These are phyloP conservation scores for Ophiosphaerella korrae DNA, from an alignment of 2,329 filamentous ascomycete genomes.

Conservation along the genomic window DNA sequence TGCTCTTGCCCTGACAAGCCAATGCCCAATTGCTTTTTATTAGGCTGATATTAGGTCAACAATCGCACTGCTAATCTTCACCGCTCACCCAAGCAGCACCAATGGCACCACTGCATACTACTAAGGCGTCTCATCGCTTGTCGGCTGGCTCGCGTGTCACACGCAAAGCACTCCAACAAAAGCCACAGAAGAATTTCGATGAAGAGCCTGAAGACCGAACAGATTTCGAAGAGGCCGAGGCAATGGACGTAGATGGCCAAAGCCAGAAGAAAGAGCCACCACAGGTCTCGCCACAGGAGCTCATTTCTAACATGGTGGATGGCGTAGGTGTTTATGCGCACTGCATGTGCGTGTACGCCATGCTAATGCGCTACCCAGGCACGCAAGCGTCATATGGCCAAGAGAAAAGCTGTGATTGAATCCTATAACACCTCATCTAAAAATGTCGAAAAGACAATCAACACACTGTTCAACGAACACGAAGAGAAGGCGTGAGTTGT, in stretches of 20 bases:
- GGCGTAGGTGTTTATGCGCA: conserved; percentile 22
- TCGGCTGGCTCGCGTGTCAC: conserved; percentile 3
- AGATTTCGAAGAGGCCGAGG: conserved; percentile 6
- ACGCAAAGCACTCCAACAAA: conserved; percentile 14
- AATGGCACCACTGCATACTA: conserved; percentile 21
- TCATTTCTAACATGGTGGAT: conserved; percentile 28
- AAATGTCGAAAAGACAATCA: conserved; percentile 23
- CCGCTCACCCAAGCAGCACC: conserved; percentile 13
- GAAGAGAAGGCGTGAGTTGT: conserved; percentile 34
- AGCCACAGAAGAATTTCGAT: conserved; percentile 6
- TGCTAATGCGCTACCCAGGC: conserved; percentile 21
- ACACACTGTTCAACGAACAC: conserved; percentile 28
- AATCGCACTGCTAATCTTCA: conserved; percentile 17
- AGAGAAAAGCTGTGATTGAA: conserved; percentile 25
- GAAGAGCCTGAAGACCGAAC: conserved; percentile 11
- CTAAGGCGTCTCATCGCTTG: conserved; percentile 14
- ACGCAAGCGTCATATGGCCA: conserved; percentile 29
- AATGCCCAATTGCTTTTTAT: neutral
- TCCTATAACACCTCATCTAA: conserved; percentile 18
- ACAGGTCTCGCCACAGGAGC: conserved; percentile 11
- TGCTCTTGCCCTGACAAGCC: neutral
- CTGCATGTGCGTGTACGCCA: neutral
- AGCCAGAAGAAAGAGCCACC: conserved; percentile 6
- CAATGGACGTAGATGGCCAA: conserved; percentile 4
- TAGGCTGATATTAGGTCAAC: conserved; percentile 2